phyloP scores from a whole-genome alignment of 495 filamentous ascomycete species.

The Bryoglossum gracile region DNA sequence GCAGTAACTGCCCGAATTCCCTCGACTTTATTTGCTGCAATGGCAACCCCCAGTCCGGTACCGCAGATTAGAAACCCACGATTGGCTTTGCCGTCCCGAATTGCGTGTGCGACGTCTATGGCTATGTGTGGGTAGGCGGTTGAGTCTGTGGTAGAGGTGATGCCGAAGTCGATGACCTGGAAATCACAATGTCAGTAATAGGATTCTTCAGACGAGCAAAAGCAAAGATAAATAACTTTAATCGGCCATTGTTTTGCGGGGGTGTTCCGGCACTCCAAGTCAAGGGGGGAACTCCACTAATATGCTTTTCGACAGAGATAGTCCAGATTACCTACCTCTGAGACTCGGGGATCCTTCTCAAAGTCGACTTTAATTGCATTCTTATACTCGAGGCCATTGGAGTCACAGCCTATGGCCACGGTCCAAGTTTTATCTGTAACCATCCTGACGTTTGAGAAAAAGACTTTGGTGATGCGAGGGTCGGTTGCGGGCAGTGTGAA shows the following conservation, averaged over 20 bases:
- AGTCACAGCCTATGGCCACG: background rate
- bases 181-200: no score
- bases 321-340: no score
- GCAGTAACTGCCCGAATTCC: constrained; percentile 83
- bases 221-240: no score
- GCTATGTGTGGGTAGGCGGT: background rate
- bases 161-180: background rate
- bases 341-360: background rate
- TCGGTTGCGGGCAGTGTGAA: no score
- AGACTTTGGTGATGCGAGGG: no score
- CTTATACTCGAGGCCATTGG: background rate
- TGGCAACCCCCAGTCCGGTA: background rate
- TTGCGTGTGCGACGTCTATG: background rate
- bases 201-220: no score
- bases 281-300: no score
- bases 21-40: constrained; percentile 39
- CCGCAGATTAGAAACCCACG: background rate
- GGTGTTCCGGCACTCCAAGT: no score
- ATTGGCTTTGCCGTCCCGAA: background rate
- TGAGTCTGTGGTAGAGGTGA: background rate
- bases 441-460: background rate
- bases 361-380: background rate
- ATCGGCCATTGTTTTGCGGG: no score
- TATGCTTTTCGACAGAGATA: no score
- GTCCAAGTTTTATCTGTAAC: background rate